Evolutionary conservation across 2,329 filamentous ascomycete species (phyloP), one percentile per base, ranked within the genome.

Genomic region (Xylariaceae sp.): DNA sequence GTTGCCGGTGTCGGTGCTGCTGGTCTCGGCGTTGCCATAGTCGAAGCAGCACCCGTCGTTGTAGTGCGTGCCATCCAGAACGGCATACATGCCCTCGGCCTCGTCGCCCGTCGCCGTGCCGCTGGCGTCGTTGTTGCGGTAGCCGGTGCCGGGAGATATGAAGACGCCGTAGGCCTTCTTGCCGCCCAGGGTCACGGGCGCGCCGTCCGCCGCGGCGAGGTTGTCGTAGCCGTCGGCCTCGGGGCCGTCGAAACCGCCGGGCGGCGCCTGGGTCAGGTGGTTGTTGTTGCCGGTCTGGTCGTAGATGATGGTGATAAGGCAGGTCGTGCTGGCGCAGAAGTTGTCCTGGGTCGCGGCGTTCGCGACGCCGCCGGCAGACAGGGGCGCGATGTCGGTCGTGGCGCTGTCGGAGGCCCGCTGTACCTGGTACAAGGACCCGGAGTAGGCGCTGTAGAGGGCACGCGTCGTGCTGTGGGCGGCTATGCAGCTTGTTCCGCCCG

Each of bases 381-480:
- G 54, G 0, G 80, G 75, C 12, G 61, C 42, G 45, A 81, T 75
- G 42, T 68, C 62, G 3, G 61, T 67, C 1, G 70, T 77, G 19
- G 66, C 53, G 31, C 64, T 54, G 54, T 78, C 69, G 17, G 77
- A 81, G 38, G 63, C 72, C 35, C 80, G 78, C 41, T 67, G 67
- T 2, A 83, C 69, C 49, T 83, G 77, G 58, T 84, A 83, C 1
- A 83, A 72, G 0, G 73, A 38, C 3, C 76, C 74, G 7, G 39
- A 65, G 62, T 64, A 83, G 38, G 66, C 52, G 50, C 61, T 69
- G 61, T 82, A 83, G 6, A 84, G 59, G 13, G 79, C 77, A 3
- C 80, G 74, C 42, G 79, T 83, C n/a, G 78, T 83, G 56, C 76
- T 76, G 55, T 83, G 79, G 0, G 80, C 80, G 0, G 80, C 80